These are phyloP conservation scores for Paramecium biaurelia DNA, from an alignment of 73 alveolate species.

Conservation along the genomic window DNA sequence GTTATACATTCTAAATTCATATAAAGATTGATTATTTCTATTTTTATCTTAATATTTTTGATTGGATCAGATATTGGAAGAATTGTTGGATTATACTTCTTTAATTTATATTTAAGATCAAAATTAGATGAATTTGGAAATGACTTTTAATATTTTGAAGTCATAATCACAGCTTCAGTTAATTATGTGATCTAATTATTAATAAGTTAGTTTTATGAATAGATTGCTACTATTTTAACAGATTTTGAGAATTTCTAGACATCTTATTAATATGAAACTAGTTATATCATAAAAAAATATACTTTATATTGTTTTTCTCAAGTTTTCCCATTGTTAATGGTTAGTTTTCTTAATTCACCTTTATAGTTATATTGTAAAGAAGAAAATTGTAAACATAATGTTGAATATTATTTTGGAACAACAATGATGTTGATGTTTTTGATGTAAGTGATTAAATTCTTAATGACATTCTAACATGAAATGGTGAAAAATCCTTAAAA, in stretches of 20 bases:
- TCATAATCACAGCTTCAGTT: background rate
- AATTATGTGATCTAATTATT: background rate
- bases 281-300: constrained; percentile 11
- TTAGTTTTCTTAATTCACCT: background rate
- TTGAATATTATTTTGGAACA: constrained; percentile 12
- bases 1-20: background rate
- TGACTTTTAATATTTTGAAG: background rate
- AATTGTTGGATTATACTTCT: background rate
- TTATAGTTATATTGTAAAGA: background rate
- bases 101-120: background rate
- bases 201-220: background rate
- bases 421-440: background rate
- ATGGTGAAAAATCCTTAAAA: background rate
- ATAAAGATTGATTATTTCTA: background rate
- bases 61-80: background rate
- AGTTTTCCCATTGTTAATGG: background rate
- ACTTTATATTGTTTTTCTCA: background rate
- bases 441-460: background rate
- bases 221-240: background rate
- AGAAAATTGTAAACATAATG: constrained; percentile 29
- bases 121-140: background rate
- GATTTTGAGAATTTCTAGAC: constrained; percentile 5
- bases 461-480: background rate
- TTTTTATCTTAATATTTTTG: background rate
- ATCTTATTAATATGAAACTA: constrained; percentile 13